Percentiles rank a stretch among this genome's conserved stretches.
phyloP scores from a whole-genome alignment of 768 basidiomycete genomes.

The Mycena amicta region DNA sequence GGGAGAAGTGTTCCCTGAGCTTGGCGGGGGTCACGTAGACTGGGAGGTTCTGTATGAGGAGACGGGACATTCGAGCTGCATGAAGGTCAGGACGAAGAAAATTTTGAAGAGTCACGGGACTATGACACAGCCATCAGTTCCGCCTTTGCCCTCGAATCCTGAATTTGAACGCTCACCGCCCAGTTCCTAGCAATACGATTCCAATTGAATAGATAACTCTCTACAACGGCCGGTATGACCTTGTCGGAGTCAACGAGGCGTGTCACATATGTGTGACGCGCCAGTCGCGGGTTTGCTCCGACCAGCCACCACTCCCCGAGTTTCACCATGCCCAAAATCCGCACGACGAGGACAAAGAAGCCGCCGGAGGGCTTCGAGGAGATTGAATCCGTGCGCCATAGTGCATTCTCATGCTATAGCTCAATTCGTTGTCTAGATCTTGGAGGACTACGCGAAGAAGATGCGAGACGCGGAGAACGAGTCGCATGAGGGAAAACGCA shows the following conservation, averaged over 20 bases:
- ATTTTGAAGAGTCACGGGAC: background rate
- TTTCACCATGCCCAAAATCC: conserved; percentile 95
- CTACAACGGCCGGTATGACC: too few relatives aligned
- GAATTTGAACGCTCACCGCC: too few relatives aligned
- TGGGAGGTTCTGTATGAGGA: conserved; percentile 84
- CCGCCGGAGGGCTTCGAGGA: conserved; percentile 97
- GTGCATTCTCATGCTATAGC: conserved; percentile 10
- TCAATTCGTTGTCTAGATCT: conserved; percentile 56
- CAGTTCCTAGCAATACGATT: too few relatives aligned
- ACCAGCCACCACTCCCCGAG: too few relatives aligned
- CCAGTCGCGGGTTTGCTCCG: background rate
- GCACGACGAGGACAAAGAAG: conserved; percentile 87
- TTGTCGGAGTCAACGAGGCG: background rate
- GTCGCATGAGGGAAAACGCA: conserved; percentile 97
- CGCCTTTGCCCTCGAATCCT: background rate
- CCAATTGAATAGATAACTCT: too few relatives aligned
- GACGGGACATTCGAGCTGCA: conserved; percentile 58
- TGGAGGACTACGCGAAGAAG: conserved; percentile 98
- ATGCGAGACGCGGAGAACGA: conserved; percentile 99
- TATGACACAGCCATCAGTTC: background rate
- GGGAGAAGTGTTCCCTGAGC: conserved; percentile 70
- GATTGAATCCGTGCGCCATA: conserved; percentile 67
- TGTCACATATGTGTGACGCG: background rate
- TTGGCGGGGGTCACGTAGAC: conserved; percentile 63
- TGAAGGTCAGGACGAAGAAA: conserved; percentile 28